Evolutionary conservation across 2,329 filamentous ascomycete genomes (phyloP), one percentile per base, ranked within the genome.

Genomic region (Neospermospora avenae): DNA sequence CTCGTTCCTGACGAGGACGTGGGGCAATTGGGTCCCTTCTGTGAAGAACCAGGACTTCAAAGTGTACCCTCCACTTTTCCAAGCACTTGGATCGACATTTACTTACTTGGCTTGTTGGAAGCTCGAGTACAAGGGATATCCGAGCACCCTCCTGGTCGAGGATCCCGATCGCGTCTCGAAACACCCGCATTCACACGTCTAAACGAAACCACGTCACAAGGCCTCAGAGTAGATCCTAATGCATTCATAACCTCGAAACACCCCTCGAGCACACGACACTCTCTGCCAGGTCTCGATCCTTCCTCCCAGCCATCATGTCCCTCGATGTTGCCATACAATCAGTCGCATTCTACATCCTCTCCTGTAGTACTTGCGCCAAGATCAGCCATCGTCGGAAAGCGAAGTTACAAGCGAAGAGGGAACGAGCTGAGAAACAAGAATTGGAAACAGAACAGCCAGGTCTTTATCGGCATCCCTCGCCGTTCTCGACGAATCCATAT

Each of bases 401-500:
- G 60, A 87, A 84, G 74, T 83, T 84, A 67, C 82, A 90, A 72
- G 89, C 90, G 53, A 85, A 85, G 71, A 82, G 82, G 68, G 86
- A 88, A 63, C 81, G 86, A 59, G 79, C 83, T 67, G 84, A 88
- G 66, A 87, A 89, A 72, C 81, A 82, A 48, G 83, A 80, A 61
- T 75, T 86, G 60, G 83, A 89, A 67, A 82, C 81, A 57, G 84
- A 91, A 65, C 84, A 92, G 72, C 90, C 90, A 0, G 84, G 84
- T 42, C 75, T 85, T 11, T 95, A 96, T 74, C 81, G 85, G 54
- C 92, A 97, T 69, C 92, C 89, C 1, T 84, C 86, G 46, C 90
- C 91, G 0, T 95, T 91, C 69, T 88, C 87, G 70, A 96, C 91
- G 28, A 97, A 97, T 70, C 87, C 88, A 13, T 91, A 90, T 75